Percentiles rank a stretch among this genome's conserved stretches.
Conservation (phyloP, 2,329 filamentous ascomycete species). For the Arthrinium puccinioides region DNA sequence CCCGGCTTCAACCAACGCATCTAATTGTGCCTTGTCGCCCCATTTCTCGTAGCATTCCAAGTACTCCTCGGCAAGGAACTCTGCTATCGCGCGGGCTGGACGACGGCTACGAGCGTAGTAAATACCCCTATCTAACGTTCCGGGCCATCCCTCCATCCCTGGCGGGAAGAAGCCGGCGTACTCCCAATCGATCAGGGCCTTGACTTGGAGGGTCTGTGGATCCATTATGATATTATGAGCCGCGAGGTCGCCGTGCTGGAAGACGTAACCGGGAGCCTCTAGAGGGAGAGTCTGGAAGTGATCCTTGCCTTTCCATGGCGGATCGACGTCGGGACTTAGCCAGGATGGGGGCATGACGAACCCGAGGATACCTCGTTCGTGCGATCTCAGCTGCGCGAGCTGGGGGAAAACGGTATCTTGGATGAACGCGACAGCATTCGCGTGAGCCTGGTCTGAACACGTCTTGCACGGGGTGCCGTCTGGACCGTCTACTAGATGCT, state of each 20-base stretch:
- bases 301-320: neutral
- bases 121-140: neutral
- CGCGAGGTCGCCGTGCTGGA: conserved; percentile 1
- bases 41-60: conserved; percentile 1
- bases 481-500: neutral
- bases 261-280: neutral
- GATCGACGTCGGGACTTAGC: neutral
- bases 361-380: neutral
- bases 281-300: neutral
- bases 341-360: conserved; percentile 1
- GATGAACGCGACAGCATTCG: conserved; percentile 1
- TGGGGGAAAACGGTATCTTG: neutral
- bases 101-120: neutral
- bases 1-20: neutral
- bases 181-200: conserved; percentile 1
- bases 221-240: conserved; percentile 1
- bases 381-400: neutral
- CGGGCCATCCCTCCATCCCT: conserved; percentile 1
- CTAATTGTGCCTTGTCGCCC: neutral
- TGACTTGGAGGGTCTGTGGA: neutral
- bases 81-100: neutral
- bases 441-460: neutral
- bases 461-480: neutral
- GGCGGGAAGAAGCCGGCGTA: conserved; percentile 1
- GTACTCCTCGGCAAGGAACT: neutral